phyloP scores from a whole-genome alignment of 1,284 basidiomycete species.

The Ustilago nuda region DNA sequence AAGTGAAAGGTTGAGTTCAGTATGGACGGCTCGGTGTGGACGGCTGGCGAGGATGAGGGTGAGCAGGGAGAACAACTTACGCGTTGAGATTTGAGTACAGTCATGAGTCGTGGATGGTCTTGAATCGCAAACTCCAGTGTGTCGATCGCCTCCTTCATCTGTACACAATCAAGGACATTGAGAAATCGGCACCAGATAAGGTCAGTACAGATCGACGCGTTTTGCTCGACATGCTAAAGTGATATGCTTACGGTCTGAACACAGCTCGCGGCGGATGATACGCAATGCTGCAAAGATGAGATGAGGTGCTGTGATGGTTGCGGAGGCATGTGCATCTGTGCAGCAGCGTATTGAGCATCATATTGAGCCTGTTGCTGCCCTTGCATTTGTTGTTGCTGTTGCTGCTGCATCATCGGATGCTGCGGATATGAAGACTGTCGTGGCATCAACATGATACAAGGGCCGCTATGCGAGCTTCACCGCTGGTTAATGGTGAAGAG shows the following conservation, averaged over 20 bases:
- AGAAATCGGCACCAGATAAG: neutral
- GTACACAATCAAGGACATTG: neutral
- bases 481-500: too few species aligned
- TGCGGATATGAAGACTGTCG: conserved; percentile 35
- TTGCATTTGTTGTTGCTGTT: conserved; percentile 7
- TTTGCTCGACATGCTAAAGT: too few species aligned
- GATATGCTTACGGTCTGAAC: conserved; percentile 32
- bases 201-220: neutral
- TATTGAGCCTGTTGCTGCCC: conserved; percentile 12
- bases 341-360: conserved; percentile 15
- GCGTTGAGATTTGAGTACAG: conserved; percentile 42
- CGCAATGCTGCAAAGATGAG: conserved; percentile 40
- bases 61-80: conserved; percentile 22
- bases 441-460: conserved; percentile 28
- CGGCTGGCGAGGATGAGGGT: too few species aligned
- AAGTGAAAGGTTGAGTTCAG: neutral
- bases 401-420: conserved; percentile 20
- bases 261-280: conserved; percentile 32
- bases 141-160: conserved; percentile 47
- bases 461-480: too few species aligned
- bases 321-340: conserved; percentile 25
- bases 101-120: conserved; percentile 48
- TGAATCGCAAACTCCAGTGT: conserved; percentile 42
- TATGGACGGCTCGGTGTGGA: too few species aligned
- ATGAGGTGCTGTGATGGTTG: conserved; percentile 44